Conservation (phyloP, 163 green algal genomes). For the Prototheca cutis region DNA sequence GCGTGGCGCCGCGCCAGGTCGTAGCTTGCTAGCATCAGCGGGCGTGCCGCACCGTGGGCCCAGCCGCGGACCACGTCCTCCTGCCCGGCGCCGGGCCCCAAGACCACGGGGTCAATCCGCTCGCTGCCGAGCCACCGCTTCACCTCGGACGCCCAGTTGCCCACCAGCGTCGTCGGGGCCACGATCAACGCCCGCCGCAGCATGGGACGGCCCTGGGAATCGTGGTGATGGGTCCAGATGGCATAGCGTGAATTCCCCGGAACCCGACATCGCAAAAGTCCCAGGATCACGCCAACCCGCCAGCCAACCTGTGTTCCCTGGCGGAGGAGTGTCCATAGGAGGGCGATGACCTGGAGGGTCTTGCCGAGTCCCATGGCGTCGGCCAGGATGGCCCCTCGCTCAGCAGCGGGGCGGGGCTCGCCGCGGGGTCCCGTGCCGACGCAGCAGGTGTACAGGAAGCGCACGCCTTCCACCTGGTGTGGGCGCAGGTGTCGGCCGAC, state of each 20-base stretch:
- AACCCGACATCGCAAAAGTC: conserved; percentile 3
- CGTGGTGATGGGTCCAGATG: too few relatives aligned
- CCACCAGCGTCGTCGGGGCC: conserved; percentile 60
- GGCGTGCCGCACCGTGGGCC: background rate
- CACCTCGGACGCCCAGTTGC: conserved; percentile 65
- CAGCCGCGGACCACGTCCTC: conserved; percentile 6
- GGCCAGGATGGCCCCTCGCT: conserved; percentile 66
- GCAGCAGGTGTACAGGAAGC: conserved; percentile 62
- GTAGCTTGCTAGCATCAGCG: conserved; percentile 34
- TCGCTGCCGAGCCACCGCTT: conserved; percentile 70
- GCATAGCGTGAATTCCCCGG: too few relatives aligned
- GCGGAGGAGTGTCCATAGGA: conserved; percentile 67
- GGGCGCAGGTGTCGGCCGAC: conserved; percentile 46
- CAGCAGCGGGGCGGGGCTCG: conserved; percentile 19
- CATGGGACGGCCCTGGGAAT: too few relatives aligned
- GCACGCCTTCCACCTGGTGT: conserved; percentile 58
- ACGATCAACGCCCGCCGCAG: conserved; percentile 63
- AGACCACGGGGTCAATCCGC: conserved; percentile 46
- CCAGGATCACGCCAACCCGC: background rate
- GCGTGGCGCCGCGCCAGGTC: conserved; percentile 64
- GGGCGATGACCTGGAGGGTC: conserved; percentile 68
- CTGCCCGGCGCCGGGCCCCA: conserved; percentile 31
- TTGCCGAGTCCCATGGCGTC: conserved; percentile 92
- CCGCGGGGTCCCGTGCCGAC: conserved; percentile 34
- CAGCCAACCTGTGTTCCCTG: conserved; percentile 46